Conservation (phyloP, 2,329 filamentous ascomycete genomes). For the Cryphonectria japonica region DNA sequence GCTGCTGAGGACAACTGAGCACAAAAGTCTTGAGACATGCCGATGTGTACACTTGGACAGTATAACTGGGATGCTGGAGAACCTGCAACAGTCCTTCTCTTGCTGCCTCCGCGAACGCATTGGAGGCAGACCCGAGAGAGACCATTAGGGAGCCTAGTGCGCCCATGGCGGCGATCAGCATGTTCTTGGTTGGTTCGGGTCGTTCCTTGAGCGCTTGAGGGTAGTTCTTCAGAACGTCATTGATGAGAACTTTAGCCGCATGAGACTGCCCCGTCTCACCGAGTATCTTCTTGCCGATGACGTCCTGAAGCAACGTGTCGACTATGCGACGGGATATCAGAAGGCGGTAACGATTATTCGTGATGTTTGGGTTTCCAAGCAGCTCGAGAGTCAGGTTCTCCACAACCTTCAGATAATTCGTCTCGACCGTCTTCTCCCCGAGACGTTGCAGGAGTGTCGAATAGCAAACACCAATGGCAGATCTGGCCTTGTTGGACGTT, state of each 20-base stretch:
- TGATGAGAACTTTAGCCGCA: conserved; percentile 80
- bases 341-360: conserved; percentile 84
- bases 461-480: conserved; percentile 86
- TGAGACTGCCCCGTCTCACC: conserved; percentile 88
- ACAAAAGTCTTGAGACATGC: conserved; percentile 86
- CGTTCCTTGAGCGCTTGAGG: conserved; percentile 86
- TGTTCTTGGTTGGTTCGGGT: conserved; percentile 86
- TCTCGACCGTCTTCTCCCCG: conserved; percentile 81
- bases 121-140: conserved; percentile 80
- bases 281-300: conserved; percentile 79
- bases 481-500: conserved; percentile 79
- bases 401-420: conserved; percentile 79
- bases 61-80: conserved; percentile 92
- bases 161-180: conserved; percentile 76
- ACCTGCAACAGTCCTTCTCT: conserved; percentile 88
- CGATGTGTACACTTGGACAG: conserved; percentile 88
- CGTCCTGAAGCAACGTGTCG: conserved; percentile 79
- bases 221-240: conserved; percentile 91
- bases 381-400: conserved; percentile 81
- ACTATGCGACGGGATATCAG: conserved; percentile 85
- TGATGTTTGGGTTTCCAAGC: conserved; percentile 74
- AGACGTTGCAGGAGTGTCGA: conserved; percentile 77
- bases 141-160: conserved; percentile 78
- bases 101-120: conserved; percentile 77
- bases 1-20: conserved; percentile 87